A percentile compares a stretch with the other conserved stretches of the same genome.
phyloP scores from a whole-genome alignment of 345 rosid species.

The Stellera chamaejasme region DNA sequence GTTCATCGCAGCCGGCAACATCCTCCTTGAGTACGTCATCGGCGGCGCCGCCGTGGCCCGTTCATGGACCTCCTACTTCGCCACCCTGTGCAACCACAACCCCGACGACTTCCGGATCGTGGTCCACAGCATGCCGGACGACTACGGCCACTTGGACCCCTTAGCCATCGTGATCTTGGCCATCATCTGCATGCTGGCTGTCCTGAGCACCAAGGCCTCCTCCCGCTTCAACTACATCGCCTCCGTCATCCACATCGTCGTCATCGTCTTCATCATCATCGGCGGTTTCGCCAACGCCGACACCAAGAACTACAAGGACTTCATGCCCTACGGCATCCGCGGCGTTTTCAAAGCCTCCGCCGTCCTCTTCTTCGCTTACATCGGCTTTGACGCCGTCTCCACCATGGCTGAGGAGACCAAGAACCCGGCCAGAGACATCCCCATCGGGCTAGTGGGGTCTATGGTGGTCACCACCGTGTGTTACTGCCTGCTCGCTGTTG shows the following conservation, averaged over 20 bases:
- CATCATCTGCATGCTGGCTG: constrained; percentile 43
- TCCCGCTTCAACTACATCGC: constrained; percentile 70
- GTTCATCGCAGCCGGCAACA: constrained; percentile 85
- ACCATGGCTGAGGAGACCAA: constrained; percentile 94
- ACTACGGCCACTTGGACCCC: constrained; percentile 68
- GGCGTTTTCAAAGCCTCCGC: constrained; percentile 67
- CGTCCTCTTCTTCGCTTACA: constrained; percentile 73
- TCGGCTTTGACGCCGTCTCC: constrained; percentile 82
- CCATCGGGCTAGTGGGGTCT: constrained; percentile 77
- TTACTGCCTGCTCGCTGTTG: constrained; percentile 53
- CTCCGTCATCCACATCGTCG: constrained; percentile 51
- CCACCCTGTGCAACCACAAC: constrained; percentile 65
- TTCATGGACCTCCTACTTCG: constrained; percentile 83
- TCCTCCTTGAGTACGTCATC: constrained; percentile 58
- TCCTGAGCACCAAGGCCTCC: constrained; percentile 66
- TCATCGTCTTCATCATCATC: constrained; percentile 63
- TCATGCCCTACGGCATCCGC: constrained; percentile 40
- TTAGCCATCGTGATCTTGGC: constrained; percentile 44
- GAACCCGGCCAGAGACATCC: constrained; percentile 71
- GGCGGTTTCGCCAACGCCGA: constrained; percentile 57
- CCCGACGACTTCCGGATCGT: constrained; percentile 61
- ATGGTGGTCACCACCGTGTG: constrained; percentile 41
- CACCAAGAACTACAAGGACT: constrained; percentile 36
- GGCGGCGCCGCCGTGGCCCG: constrained; percentile 77
- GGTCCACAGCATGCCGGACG: constrained; percentile 31